Base-by-base conservation (phyloP, 225 moss, liverwort and hornwort species). In the Ulota crispa region DNA sequence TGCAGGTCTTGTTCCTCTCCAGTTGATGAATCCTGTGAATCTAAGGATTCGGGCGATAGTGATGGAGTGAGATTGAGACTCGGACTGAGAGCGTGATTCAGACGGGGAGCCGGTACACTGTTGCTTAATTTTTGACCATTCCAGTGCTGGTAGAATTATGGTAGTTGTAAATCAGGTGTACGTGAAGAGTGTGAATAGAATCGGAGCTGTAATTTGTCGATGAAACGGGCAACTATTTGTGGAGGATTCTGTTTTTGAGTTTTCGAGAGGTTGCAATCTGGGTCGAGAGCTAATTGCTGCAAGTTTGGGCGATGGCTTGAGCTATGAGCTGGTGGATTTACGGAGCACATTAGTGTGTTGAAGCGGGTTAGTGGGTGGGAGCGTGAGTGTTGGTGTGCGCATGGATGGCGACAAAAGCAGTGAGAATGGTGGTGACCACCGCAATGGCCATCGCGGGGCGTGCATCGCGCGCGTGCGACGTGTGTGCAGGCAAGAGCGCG, bases 401-500 rank as follows among this genome's bases (percentile, higher is more conserved):
- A 14, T 18, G 23, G 47, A 87, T 87, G 87, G 87, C 84, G 56
- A 84, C 84, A 20, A 87, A 87, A 66, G 79, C 10, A 32, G 81
- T 76, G 8, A 81, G 77, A 68, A 68, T 78, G 41, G 68, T 60
- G 64, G 79, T 82, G 75, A 67, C 77, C 6, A 81, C 88, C 9
- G 91, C 92, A 27, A 95, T 95, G 91, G 95, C 95, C 9, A 92
- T 95, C 15, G 93, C 88, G 21, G 92, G 95, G 28, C 85, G 93
- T 6, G 86, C 86, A 6, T 87, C 85, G 34, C 88, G 95, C 8
- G 89, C 95, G 0, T 95, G 95, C 55, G 95, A 95, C 73, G 95
- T 90, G 26, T 95, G 95, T 32, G 92, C 90, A 0, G 70, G 65
- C 11, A 89, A 90, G 75, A 82, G 92, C 15, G 89, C 95, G 14